A percentile compares a stretch with the other conserved stretches of the same genome.
Evolutionary conservation across 2,329 filamentous ascomycete genomes (phyloP).

Genomic region (Chrysoporthe cubensis): DNA sequence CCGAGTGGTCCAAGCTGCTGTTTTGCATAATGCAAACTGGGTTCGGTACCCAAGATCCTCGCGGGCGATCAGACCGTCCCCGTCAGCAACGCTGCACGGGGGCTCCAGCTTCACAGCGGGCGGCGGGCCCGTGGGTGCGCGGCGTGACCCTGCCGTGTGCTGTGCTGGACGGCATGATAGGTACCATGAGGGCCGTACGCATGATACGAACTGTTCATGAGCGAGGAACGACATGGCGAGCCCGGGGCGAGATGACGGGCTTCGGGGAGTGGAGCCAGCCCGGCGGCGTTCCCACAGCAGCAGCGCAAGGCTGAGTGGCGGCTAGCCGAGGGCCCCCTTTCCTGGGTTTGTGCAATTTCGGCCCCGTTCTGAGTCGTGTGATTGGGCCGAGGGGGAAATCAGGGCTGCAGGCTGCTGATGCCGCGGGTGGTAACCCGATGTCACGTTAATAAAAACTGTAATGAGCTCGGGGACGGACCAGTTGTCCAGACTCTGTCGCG

Average conservation of each 20-base stretch:
- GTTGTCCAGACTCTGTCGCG: neutral
- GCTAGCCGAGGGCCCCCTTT: neutral
- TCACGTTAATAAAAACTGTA: neutral
- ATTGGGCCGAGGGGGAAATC: slow-evolving; percentile 4
- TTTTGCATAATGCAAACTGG: neutral
- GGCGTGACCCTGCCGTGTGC: neutral
- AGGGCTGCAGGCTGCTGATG: neutral
- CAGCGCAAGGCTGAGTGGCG: slow-evolving; percentile 3
- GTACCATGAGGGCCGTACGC: neutral
- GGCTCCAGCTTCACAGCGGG: neutral
- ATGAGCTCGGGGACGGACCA: neutral
- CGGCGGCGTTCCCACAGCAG: neutral
- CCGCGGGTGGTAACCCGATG: neutral
- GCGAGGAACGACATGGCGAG: neutral
- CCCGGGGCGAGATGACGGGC: slow-evolving; percentile 5
- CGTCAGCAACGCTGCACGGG: neutral
- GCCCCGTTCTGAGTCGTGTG: neutral
- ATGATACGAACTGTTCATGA: neutral
- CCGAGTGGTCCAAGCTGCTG: neutral
- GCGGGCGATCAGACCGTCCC: neutral
- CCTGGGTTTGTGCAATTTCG: neutral
- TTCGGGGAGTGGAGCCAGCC: neutral
- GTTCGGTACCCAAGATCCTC: neutral
- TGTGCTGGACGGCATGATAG: neutral
- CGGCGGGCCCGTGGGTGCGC: neutral